Evolutionary conservation across 495 filamentous ascomycete genomes (phyloP).

Genomic region (Oidiodendron maius): DNA sequence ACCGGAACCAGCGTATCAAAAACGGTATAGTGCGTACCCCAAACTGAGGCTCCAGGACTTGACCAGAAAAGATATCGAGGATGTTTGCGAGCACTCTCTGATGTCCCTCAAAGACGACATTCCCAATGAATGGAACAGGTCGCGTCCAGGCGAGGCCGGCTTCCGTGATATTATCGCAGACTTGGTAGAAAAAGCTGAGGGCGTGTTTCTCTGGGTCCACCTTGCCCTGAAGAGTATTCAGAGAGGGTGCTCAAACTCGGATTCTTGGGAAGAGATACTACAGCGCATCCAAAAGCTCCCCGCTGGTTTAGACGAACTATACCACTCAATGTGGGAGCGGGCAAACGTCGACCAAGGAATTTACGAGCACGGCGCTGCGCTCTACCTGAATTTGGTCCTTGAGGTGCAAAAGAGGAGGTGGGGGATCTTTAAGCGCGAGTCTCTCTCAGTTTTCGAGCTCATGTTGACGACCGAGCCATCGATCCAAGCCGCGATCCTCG

Average conservation of each 20-base stretch:
- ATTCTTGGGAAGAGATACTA: constrained; percentile 16
- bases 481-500: no score
- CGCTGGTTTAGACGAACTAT: constrained; percentile 22
- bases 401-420: no score
- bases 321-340: neutral
- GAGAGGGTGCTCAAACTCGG: constrained; percentile 18
- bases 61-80: constrained; percentile 5
- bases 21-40: constrained; percentile 8
- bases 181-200: constrained; percentile 26
- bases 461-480: no score
- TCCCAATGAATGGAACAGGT: neutral
- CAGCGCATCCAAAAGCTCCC: constrained; percentile 17
- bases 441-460: no score
- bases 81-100: no score
- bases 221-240: constrained; percentile 17
- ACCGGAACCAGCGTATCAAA: constrained; percentile 21
- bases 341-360: neutral
- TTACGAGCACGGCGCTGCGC: neutral
- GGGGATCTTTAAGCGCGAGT: no score
- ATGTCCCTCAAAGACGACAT: neutral
- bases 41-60: constrained; percentile 9
- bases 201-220: constrained; percentile 38
- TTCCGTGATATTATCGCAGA: constrained; percentile 18
- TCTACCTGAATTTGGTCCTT: no score
- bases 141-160: neutral